Percentiles rank a stretch among this genome's conserved stretches.
phyloP scores from a whole-genome alignment of 805 yeast species.

The Myxozyma neglecta region DNA sequence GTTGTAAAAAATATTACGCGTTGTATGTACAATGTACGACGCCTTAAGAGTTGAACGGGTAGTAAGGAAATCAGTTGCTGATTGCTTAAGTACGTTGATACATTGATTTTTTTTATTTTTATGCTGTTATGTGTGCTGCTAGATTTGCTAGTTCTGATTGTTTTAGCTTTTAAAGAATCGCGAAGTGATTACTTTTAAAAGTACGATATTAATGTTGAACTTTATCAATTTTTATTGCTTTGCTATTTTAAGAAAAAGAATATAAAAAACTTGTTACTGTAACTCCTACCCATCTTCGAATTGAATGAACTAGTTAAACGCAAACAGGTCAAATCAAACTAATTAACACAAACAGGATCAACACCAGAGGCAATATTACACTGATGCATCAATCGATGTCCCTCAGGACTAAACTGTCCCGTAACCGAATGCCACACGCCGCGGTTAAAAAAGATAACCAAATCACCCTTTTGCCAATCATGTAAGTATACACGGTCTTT shows the following conservation, averaged over 20 bases:
- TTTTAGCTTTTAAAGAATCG: too few species aligned
- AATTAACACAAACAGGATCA: slow-evolving; percentile 29
- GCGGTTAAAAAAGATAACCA: slow-evolving; percentile 81
- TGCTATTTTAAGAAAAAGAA: background rate
- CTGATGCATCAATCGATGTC: slow-evolving; percentile 86
- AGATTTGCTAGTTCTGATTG: too few species aligned
- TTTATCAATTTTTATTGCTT: background rate
- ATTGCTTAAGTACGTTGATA: too few species aligned
- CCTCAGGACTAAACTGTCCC: slow-evolving; percentile 78
- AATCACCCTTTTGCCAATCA: slow-evolving; percentile 79
- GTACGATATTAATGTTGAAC: background rate
- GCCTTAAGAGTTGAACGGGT: too few species aligned
- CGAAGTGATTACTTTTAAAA: too few species aligned
- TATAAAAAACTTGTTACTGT: background rate
- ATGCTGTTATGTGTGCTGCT: too few species aligned
- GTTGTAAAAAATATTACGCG: too few species aligned
- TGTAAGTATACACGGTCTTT: slow-evolving; percentile 77
- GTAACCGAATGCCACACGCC: slow-evolving; percentile 93
- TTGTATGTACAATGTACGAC: too few species aligned
- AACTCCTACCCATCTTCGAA: background rate
- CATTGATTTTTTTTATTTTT: too few species aligned
- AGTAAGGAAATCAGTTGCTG: too few species aligned
- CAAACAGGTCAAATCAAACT: background rate
- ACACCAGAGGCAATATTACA: slow-evolving; percentile 78
- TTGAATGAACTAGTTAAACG: background rate